Evolutionary conservation across 2,329 filamentous ascomycete genomes (phyloP).

Genomic region (Cercospora sp.): DNA sequence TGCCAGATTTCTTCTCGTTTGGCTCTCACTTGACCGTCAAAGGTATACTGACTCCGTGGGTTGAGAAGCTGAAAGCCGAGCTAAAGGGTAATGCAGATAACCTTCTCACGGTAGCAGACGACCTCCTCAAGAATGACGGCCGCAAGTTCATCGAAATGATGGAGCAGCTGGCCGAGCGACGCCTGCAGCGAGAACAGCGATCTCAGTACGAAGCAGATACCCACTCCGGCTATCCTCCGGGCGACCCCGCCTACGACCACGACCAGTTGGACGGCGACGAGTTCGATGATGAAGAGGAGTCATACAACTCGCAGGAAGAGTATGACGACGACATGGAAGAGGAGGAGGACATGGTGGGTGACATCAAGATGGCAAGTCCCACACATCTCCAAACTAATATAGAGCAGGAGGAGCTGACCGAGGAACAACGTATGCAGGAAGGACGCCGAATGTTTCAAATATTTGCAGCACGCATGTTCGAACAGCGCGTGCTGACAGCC

Average conservation of each 20-base stretch:
- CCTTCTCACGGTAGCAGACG: constrained; percentile 97
- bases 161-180: constrained; percentile 95
- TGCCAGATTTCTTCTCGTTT: constrained; percentile 93
- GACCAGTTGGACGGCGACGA: constrained; percentile 73
- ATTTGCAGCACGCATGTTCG: constrained; percentile 98
- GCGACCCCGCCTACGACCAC: constrained; percentile 57
- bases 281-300: constrained; percentile 74
- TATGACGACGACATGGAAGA: constrained; percentile 61
- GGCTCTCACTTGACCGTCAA: constrained; percentile 96
- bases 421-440: constrained; percentile 98
- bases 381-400: constrained; percentile 43
- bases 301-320: constrained; percentile 63
- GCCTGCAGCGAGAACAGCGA: constrained; percentile 96
- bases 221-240: constrained; percentile 51
- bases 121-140: constrained; percentile 96
- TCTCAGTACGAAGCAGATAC: constrained; percentile 68
- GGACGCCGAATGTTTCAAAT: constrained; percentile 99
- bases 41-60: constrained; percentile 53
- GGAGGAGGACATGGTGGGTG: constrained; percentile 63
- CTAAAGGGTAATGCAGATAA: constrained; percentile 66
- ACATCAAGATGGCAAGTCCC: constrained; percentile 27
- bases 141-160: constrained; percentile 99
- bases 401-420: constrained; percentile 85
- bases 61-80: constrained; percentile 39
- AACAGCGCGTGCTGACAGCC: constrained; percentile 93